These are phyloP conservation scores for Abortiporus biennis DNA, from an alignment of 1,284 basidiomycete genomes.

Conservation along the genomic window DNA sequence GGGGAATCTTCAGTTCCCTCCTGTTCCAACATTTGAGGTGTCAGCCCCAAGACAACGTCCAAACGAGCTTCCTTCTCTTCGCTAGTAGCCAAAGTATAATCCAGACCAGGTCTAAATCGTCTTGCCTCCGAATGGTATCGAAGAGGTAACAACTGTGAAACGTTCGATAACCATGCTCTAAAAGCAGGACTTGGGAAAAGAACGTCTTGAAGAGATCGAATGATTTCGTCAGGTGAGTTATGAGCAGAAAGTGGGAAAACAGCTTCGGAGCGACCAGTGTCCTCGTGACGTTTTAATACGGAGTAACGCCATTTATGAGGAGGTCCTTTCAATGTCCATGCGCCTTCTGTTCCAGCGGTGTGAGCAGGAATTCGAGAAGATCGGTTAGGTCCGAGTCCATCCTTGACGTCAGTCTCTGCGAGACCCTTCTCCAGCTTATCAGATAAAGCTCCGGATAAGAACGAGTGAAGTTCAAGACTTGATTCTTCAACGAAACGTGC, in stretches of 20 bases:
- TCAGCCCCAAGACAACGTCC: conserved; percentile 88
- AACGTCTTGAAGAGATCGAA: conserved; percentile 64
- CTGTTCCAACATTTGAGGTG: conserved; percentile 57
- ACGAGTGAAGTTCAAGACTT: conserved; percentile 85
- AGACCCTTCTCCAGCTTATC: conserved; percentile 62
- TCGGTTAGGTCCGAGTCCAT: conserved; percentile 55
- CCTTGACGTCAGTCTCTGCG: conserved; percentile 58
- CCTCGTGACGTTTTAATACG: conserved; percentile 35
- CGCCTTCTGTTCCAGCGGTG: conserved; percentile 40
- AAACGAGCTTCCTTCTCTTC: conserved; percentile 80
- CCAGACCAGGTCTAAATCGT: conserved; percentile 92
- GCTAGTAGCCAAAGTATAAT: conserved; percentile 92
- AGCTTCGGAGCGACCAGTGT: conserved; percentile 17
- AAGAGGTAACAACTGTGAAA: conserved; percentile 75
- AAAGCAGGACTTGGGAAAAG: conserved; percentile 85
- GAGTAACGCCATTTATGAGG: conserved; percentile 95
- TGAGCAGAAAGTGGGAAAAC: conserved; percentile 47
- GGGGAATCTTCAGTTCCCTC: conserved; percentile 26
- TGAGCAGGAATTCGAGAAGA: conserved; percentile 60
- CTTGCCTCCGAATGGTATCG: conserved; percentile 83
- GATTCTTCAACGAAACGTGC: conserved; percentile 86
- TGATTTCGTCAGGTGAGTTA: conserved; percentile 46
- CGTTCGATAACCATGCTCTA: conserved; percentile 82
- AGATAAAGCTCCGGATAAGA: conserved; percentile 69
- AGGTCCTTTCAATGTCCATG: conserved; percentile 80